Conservation (phyloP, 371 early-diverging fungal genomes). For the Choanephora cucurbitarum region DNA sequence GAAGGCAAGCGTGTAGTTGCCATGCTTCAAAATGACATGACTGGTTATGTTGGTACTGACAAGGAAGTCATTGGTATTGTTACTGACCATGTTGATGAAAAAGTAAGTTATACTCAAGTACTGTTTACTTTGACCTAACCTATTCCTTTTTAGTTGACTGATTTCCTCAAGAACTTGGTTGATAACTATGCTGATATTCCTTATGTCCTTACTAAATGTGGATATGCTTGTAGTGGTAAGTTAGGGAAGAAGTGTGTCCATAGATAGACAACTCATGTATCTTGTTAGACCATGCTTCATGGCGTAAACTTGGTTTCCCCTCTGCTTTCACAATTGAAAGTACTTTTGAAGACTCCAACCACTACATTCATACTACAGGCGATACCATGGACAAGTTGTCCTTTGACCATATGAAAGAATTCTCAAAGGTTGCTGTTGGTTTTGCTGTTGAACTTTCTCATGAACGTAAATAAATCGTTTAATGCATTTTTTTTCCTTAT, state of each 20-base stretch:
- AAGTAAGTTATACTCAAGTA: conserved; percentile 24
- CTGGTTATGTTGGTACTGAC: conserved; percentile 74
- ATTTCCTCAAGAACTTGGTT: conserved; percentile 59
- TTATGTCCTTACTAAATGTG: conserved; percentile 65
- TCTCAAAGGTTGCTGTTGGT: conserved; percentile 78
- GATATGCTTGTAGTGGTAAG: conserved; percentile 63
- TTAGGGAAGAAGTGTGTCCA: background rate
- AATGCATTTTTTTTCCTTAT: background rate
- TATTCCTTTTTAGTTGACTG: conserved; percentile 70
- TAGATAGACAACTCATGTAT: conserved; percentile 3
- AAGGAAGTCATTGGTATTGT: conserved; percentile 79
- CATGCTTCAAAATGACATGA: conserved; percentile 79
- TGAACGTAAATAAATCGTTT: conserved; percentile 25
- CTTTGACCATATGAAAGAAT: conserved; percentile 86
- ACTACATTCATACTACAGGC: conserved; percentile 22
- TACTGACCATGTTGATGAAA: conserved; percentile 78
- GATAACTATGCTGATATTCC: conserved; percentile 57
- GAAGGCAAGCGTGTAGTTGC: conserved; percentile 66
- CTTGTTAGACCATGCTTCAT: conserved; percentile 87
- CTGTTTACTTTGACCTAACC: no score
- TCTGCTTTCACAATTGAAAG: conserved; percentile 89
- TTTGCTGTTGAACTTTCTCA: conserved; percentile 84
- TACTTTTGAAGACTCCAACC: conserved; percentile 67
- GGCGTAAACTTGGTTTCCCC: conserved; percentile 83
- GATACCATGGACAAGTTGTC: conserved; percentile 58